Base-by-base conservation (phyloP, 1,139 yeast genomes). In the Diutina rugosa region DNA sequence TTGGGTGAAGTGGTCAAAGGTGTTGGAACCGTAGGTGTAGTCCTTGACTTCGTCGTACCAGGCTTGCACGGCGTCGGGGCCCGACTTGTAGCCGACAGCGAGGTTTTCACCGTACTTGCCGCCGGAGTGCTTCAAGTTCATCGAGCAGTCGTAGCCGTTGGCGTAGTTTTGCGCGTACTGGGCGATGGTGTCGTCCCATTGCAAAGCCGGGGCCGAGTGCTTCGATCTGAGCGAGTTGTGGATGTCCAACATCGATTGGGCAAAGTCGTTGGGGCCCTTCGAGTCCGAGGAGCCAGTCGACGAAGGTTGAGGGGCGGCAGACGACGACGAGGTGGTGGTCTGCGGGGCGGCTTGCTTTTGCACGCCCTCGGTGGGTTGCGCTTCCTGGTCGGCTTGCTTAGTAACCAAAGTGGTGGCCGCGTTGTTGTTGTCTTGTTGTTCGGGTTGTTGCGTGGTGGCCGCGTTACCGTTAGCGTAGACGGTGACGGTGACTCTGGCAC, bases 31-130 rank as follows among this genome's bases (percentile, higher is more conserved):
- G 71, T 73, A 86, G 72, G 83, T 74, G 76, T 87, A 89, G 57
- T 68, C 61, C 10, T 65, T 61, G 63, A 83, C 83, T 73, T 89
- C 96, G 61, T 75, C 70, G 75, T 88, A 90, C 97, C 97, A 90
- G 57, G 93, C 96, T 53, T 80, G 77, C 58, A 88, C 84, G 54
- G 90, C 89, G 53, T 69, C 57, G 30, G 60, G 59, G 35, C 76
- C 73, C 45, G 76, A 69, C 53, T 77, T 61, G 70, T 77, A 80
- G 58, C 97, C 97, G 57, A 81, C 74, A 56, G 95, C 96, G 67
- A 90, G 78, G 78, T 90, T 90, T 74, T 90, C 97, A 67, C 97
- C 97, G 72, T 80, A 86, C 56, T 76, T 70, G 58, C 93, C 93
- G 58, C 87, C 88, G 55, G 95, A 84, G 74, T 90, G 97, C 46